Evolutionary conservation across 371 early-diverging fungal genomes (phyloP), one percentile per base, ranked within the genome.

Genomic region (Mortierella polycephala): DNA sequence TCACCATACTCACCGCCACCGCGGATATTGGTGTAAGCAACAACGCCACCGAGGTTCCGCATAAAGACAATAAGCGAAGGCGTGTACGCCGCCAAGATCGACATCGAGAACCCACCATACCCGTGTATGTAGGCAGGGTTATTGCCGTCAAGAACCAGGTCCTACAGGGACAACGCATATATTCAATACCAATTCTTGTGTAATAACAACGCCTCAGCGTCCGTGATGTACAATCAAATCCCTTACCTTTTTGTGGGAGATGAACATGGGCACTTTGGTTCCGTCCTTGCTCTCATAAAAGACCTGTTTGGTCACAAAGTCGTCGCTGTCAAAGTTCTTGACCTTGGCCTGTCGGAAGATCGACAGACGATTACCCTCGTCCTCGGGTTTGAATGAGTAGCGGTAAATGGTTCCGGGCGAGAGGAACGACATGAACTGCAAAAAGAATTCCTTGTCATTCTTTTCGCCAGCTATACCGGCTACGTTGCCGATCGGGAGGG

Each of bases 211-310:
- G 4, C 30, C 1, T 30, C 30, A 30, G 30, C 30, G 30, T 30
- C 30, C 30, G 30, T 30, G 4, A 30, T 4, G 30, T 30, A 30
- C 30, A 30, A 4, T 30, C 30, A 30, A 30, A 37, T 37, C 8
- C 20, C 20, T 21, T 46, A 59, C 59, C 84, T 86, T 91, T 71
- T 83, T 81, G 69, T 72, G 67, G 46, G 86, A 75, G 64, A 92
- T 84, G 72, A 88, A 92, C 88, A 92, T 89, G 56, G 93, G 92
- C 46, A 92, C 83, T 67, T 74, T 81, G 23, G 88, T 89, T 5
- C 88, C 88, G 63, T 90, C 92, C 68, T 88, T 89, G 67, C 83
- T 81, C 37, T 64, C 47, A 68, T 86, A 89, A 52, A 89, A 91
- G 49, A 89, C 84, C 71, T 92, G 92, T 50, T 86, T 75, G 18